phyloP scores from a whole-genome alignment of 331 rosid genomes.

The Arachis monticola region DNA sequence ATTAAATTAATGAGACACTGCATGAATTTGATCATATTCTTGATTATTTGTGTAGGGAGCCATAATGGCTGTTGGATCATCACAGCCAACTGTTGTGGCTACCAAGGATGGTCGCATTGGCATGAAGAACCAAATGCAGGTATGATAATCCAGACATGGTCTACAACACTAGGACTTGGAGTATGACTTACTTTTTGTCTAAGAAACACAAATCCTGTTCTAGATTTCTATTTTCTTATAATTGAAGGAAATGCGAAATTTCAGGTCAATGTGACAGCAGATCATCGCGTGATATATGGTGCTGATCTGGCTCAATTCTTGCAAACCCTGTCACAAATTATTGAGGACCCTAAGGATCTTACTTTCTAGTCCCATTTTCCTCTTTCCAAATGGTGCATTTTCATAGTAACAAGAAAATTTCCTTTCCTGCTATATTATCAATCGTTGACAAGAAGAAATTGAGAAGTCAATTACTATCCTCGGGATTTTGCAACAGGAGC shows the following conservation, averaged over 20 bases:
- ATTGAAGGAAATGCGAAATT: slow-evolving; percentile 34
- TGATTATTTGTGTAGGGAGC: slow-evolving; percentile 77
- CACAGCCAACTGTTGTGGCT: slow-evolving; percentile 78
- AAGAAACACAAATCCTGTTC: slow-evolving; percentile 17
- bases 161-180: not conserved
- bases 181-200: not conserved
- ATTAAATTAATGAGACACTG: not conserved
- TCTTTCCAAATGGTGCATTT: slow-evolving; percentile 24
- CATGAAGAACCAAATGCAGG: slow-evolving; percentile 96
- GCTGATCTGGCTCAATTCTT: slow-evolving; percentile 92
- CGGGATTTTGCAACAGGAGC: slow-evolving; percentile 38
- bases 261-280: slow-evolving; percentile 98
- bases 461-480: slow-evolving; percentile 36
- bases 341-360: slow-evolving; percentile 95
- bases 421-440: not conserved
- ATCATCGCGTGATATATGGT: slow-evolving; percentile 94
- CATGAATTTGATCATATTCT: slow-evolving; percentile 20
- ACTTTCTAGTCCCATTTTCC: slow-evolving; percentile 68
- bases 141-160: slow-evolving; percentile 40
- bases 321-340: slow-evolving; percentile 84
- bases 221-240: slow-evolving; percentile 37
- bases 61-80: slow-evolving; percentile 96
- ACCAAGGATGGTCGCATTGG: slow-evolving; percentile 96
- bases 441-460: slow-evolving; percentile 35
- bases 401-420: not conserved